phyloP scores from a whole-genome alignment of 108 stramenopile species.

The Parietichytrium sp. region DNA sequence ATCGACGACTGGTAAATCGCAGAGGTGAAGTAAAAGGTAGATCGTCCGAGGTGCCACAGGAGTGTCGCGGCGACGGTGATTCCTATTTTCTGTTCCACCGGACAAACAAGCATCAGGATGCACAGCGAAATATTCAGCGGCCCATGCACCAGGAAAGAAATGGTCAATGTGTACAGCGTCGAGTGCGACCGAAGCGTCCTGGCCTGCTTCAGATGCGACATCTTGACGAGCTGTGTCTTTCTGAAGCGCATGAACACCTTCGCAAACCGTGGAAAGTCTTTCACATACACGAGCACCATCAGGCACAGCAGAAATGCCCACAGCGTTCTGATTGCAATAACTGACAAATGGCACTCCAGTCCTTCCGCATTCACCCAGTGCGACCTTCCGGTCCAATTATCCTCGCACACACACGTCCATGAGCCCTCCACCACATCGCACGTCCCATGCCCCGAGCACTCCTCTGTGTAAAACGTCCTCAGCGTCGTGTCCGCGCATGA shows the following conservation, averaged over 20 bases:
- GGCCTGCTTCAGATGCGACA: not conserved
- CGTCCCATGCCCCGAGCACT: constrained; percentile 24
- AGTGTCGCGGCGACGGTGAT: not conserved
- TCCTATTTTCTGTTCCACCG: not conserved
- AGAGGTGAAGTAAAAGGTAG: not conserved
- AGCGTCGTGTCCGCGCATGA: too few relatives aligned
- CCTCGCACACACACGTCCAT: not conserved
- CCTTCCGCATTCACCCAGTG: constrained; percentile 3
- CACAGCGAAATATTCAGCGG: not conserved
- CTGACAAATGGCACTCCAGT: not conserved
- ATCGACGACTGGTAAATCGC: constrained; percentile 16
- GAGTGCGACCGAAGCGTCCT: not conserved
- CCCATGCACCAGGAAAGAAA: not conserved
- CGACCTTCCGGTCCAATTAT: not conserved
- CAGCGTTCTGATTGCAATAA: not conserved
- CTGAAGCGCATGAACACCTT: not conserved
- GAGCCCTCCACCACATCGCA: not conserved
- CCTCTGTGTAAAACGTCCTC: too few relatives aligned
- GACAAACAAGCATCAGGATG: not conserved
- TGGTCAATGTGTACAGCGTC: not conserved
- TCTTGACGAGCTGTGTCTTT: not conserved
- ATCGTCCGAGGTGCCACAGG: constrained; percentile 3
- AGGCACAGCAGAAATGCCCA: not conserved
- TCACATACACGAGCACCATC: not conserved
- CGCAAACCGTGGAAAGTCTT: not conserved